Evolutionary conservation across 306 rosid species (phyloP).

Genomic region (Cucumis hystrix): DNA sequence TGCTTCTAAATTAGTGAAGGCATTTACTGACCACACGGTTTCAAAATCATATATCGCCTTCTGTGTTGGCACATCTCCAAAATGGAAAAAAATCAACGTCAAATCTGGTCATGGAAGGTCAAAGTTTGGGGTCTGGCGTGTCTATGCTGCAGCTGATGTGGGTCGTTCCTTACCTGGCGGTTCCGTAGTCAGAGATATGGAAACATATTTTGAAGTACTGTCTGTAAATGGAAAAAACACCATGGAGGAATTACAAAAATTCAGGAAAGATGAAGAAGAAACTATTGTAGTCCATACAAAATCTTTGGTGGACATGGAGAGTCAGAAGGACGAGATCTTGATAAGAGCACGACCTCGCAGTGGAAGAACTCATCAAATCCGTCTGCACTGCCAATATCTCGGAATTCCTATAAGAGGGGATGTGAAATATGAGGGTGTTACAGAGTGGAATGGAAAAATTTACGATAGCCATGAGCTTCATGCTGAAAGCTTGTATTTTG

Average conservation of each 20-base stretch:
- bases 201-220: slow-evolving; percentile 58
- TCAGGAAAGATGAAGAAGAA: slow-evolving; percentile 16
- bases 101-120: slow-evolving; percentile 90
- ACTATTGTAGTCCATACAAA: slow-evolving; percentile 40
- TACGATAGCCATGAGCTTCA: slow-evolving; percentile 68
- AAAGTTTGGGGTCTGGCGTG: slow-evolving; percentile 77
- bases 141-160: slow-evolving; percentile 63
- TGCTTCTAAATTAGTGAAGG: slow-evolving; percentile 71
- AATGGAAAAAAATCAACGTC: slow-evolving; percentile 48
- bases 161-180: slow-evolving; percentile 73
- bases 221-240: slow-evolving; percentile 36
- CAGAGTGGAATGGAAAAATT: slow-evolving; percentile 43
- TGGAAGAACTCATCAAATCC: slow-evolving; percentile 95
- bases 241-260: slow-evolving; percentile 25
- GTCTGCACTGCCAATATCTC: slow-evolving; percentile 77
- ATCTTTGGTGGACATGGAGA: slow-evolving; percentile 15
- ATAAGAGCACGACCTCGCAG: slow-evolving; percentile 65
- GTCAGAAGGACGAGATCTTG: slow-evolving; percentile 38
- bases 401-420: slow-evolving; percentile 81
- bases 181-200: slow-evolving; percentile 68
- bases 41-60: slow-evolving; percentile 63
- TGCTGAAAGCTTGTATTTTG: slow-evolving; percentile 64
- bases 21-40: slow-evolving; percentile 61
- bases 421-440: slow-evolving; percentile 80
- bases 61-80: slow-evolving; percentile 42